Evolutionary conservation across 202 grass and related monocot species (phyloP), one percentile per base, ranked within the genome.

Genomic region (Schoenoplectus tabernaemontani): DNA sequence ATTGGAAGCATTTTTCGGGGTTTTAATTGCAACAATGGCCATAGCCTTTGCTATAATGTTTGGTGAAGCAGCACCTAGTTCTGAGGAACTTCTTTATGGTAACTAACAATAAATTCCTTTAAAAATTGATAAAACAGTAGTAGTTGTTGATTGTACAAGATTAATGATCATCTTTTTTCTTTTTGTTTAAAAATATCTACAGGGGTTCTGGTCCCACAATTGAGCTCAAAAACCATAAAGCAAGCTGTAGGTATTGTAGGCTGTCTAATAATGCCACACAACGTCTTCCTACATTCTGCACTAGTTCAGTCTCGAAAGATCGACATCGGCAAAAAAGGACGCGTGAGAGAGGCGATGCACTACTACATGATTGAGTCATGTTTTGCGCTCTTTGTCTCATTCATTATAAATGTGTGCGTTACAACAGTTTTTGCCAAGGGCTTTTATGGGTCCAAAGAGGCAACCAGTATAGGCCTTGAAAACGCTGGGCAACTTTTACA

Each of bases 401-500:
- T 82, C 64, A 57, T 82, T 57, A 82, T 82, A 37, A 82, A 82
- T 17, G 30, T 82, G 2, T 82, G 61, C 17, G 80, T 82, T 11
- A 82, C 80, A 9, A 82, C 80, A 23, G 80, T 82, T 72, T 82
- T 82, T 43, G 80, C 80, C 17, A 82, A 82, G 44, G 80, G 80
- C 17, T 82, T 82, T 82, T 82, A 82, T 41, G 80, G 80, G 6
- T 72, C 80, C 22, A 39, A 71, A 58, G 80, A 71, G 23, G 80
- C 80, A 34, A 23, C 28, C 44, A 57, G 9, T 71, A 72, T 82
- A 41, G 84, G 84, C 53, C 79, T 86, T 66, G 84, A 86, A 63
- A 86, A 84, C 69, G 83, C 83, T 5, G 83, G 93, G 32, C 88
- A 96, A 65, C 92, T 89, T 82, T 82, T 96, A 43, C 86, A 96